Evolutionary conservation across 257 asterid genomes (phyloP), one percentile per base, ranked within the genome.

Genomic region (Schizonepeta tenuifolia): DNA sequence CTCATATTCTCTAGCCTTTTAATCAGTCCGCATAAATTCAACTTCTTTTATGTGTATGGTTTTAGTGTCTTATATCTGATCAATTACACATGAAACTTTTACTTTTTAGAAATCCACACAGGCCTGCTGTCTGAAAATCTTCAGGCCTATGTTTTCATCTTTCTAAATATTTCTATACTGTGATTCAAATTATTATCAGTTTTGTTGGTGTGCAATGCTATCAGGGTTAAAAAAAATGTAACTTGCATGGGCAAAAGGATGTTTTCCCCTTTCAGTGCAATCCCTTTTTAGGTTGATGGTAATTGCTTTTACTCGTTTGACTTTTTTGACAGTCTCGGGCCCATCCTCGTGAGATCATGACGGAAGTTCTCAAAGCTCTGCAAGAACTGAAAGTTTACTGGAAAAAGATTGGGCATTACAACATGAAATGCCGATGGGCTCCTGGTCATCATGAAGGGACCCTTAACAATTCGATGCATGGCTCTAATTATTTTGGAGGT

Each of bases 271-370:
- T 70, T 33, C 15, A 21, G 40, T 35, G 54, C 14, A 22, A 46
- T 50, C 20, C 26, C 11, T 15, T 22, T 58, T 31, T 10, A 15
- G 36, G 72, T 62, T 20, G 53, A 43, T 31, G 67, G 43, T 64
- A 13, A 8, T 57, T 57, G 59, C 43, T 43, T 57, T 9, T 12
- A 53, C 41, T 54, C 41, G 49, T 76, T 76, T 79, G 73, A 41
- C 72, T 54, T 75, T 63, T 71, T 22, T 71, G 7, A 43, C 70
- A 93, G 98, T 93, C 97, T 62, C 91, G 89, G 55, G 97, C 98
- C 44, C 93, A 84, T 78, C 98, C 98, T 62, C 96, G 92, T 65
- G 97, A 93, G 89, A 88, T 93, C 72, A 90, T 93, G 98, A 78
- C 88, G 0, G 98, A 93, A 85, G 96, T 91, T 74, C 92, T 93